Conservation (phyloP, 176 grass and related monocot species). For the Cenchrus purpureus region DNA sequence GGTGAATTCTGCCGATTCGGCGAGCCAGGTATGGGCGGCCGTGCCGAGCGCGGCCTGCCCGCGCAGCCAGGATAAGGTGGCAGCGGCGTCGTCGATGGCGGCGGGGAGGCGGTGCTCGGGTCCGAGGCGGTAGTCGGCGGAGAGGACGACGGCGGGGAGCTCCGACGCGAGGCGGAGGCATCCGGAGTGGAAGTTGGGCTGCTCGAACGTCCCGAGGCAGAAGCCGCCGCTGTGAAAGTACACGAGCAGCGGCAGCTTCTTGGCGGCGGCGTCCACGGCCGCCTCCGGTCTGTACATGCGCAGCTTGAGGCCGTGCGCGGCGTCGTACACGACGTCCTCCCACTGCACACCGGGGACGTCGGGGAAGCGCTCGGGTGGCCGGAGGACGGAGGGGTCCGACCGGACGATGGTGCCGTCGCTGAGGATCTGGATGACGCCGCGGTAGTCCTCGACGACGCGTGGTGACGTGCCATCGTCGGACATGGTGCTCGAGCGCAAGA, state of each 20-base stretch:
- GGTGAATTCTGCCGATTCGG: constrained; percentile 33
- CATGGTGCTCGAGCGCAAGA: not conserved
- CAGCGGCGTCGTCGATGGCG: constrained; percentile 53
- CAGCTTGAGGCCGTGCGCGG: not conserved
- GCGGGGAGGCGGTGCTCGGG: constrained; percentile 64
- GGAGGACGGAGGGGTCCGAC: constrained; percentile 21
- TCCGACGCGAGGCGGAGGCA: constrained; percentile 39
- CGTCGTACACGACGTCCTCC: constrained; percentile 44
- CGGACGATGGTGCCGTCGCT: constrained; percentile 41
- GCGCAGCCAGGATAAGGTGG: constrained; percentile 30
- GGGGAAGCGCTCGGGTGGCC: not conserved
- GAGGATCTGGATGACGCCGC: constrained; percentile 33
- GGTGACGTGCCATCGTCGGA: not conserved
- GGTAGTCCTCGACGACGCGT: constrained; percentile 37
- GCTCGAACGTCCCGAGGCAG: constrained; percentile 16
- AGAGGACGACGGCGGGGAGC: constrained; percentile 47
- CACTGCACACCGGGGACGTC: constrained; percentile 35
- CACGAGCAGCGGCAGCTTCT: constrained; percentile 42
- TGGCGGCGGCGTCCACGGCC: not conserved
- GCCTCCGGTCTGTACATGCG: not conserved
- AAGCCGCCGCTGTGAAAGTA: constrained; percentile 49
- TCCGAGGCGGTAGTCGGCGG: constrained; percentile 63
- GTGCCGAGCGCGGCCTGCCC: not conserved
- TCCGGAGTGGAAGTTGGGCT: constrained; percentile 24
- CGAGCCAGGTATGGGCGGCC: constrained; percentile 29